These are phyloP conservation scores for Alternaria sp. DNA, from an alignment of 2,329 filamentous ascomycete genomes.

Conservation along the genomic window DNA sequence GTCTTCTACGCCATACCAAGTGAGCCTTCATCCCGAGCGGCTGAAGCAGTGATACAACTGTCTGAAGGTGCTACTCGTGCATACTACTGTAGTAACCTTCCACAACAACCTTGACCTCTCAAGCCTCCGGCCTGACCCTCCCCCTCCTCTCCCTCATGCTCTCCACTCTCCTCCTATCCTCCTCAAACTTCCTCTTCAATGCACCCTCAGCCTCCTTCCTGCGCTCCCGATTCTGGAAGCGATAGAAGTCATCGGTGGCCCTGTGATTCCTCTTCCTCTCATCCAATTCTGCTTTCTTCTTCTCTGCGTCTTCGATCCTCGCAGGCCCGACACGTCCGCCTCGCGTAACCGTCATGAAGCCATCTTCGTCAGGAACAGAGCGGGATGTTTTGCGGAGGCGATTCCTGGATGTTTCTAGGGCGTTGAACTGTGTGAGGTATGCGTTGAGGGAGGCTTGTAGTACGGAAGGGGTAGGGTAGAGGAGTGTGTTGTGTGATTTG, in stretches of 20 bases:
- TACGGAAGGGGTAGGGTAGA: constrained; percentile 71
- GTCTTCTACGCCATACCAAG: not conserved
- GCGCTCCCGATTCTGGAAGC: constrained; percentile 82
- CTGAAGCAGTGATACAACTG: too few species aligned
- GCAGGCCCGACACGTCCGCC: constrained; percentile 77
- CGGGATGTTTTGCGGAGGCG: constrained; percentile 68
- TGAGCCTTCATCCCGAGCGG: not conserved
- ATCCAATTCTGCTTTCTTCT: constrained; percentile 63
- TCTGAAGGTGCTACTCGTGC: not conserved
- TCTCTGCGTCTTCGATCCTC: constrained; percentile 70
- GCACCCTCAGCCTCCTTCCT: constrained; percentile 77
- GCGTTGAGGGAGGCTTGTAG: constrained; percentile 81
- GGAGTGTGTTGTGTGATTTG: constrained; percentile 71
- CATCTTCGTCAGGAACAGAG: constrained; percentile 89
- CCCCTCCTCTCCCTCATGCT: constrained; percentile 72
- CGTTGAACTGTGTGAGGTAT: constrained; percentile 81
- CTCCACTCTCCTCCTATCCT: constrained; percentile 75
- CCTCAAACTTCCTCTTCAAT: constrained; percentile 75
- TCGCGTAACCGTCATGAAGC: constrained; percentile 89
- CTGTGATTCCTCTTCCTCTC: constrained; percentile 67
- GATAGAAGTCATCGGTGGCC: constrained; percentile 73
- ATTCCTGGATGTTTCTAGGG: constrained; percentile 73
- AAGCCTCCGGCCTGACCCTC: constrained; percentile 38
- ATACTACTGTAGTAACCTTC: too few species aligned
- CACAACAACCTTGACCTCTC: not conserved